phyloP scores from a whole-genome alignment of 2,329 filamentous ascomycete species.

The Aureobasidium lini region DNA sequence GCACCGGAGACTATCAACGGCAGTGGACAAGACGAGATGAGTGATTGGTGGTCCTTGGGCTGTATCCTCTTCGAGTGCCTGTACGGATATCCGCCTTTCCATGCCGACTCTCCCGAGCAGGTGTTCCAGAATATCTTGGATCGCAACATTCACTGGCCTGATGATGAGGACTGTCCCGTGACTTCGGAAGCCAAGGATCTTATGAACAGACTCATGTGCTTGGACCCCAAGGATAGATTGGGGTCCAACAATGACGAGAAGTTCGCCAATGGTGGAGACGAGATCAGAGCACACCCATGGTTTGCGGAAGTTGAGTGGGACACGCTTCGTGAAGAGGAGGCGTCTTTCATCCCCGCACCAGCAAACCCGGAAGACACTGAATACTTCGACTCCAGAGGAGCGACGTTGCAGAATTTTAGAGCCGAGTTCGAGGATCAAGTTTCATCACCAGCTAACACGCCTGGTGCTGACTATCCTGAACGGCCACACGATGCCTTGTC shows the following conservation, averaged over 20 bases:
- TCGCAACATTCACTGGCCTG: slow-evolving; percentile 86
- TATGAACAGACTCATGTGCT: slow-evolving; percentile 84
- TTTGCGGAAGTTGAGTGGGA: slow-evolving; percentile 85
- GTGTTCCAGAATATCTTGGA: slow-evolving; percentile 96
- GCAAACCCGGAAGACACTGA: slow-evolving; percentile 97
- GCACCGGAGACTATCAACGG: slow-evolving; percentile 96
- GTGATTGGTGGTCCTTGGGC: slow-evolving; percentile 99
- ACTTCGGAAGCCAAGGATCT: slow-evolving; percentile 87
- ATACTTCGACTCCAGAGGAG: slow-evolving; percentile 89
- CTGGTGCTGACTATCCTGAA: slow-evolving; percentile 72
- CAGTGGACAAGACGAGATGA: slow-evolving; percentile 91
- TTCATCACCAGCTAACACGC: slow-evolving; percentile 62
- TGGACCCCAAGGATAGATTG: slow-evolving; percentile 72
- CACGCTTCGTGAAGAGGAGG: slow-evolving; percentile 84
- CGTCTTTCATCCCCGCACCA: slow-evolving; percentile 85
- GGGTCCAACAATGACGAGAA: slow-evolving; percentile 82
- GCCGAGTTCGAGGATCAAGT: slow-evolving; percentile 89
- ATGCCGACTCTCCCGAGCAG: slow-evolving; percentile 79
- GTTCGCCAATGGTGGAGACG: slow-evolving; percentile 74
- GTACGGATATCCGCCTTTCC: slow-evolving; percentile 88
- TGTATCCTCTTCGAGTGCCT: slow-evolving; percentile 97
- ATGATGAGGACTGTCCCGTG: slow-evolving; percentile 63
- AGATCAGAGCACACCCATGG: slow-evolving; percentile 86
- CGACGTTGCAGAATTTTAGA: slow-evolving; percentile 83
- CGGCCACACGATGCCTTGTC: slow-evolving; percentile 92